Evolutionary conservation across 176 grass and related monocot genomes (phyloP), one percentile per base, ranked within the genome.

Genomic region (Bonia amplexicaulis): DNA sequence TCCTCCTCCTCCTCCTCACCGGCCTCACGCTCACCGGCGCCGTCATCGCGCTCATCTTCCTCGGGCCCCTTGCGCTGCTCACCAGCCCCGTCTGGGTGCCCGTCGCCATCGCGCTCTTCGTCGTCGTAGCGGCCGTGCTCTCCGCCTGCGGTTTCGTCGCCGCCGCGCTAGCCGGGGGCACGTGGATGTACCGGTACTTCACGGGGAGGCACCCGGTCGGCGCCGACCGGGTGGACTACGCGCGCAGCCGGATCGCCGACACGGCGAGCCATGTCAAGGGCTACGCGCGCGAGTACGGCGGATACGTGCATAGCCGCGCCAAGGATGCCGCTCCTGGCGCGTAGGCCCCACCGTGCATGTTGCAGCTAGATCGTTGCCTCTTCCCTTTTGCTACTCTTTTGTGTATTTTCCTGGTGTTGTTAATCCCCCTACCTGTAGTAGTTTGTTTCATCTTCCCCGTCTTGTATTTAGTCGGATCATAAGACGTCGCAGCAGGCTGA

Each of bases 281-380:
- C 90, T 92, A 91, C 88, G 93, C 96, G 2, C 59, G 80, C 60
- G 96, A 91, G 78, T 94, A 94, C 82, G 90, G 93, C 19, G 96
- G 96, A 0, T 96, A 96, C 86, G 82, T 94, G 25, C 82, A 91
- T 2, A 84, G 13, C 88, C 86, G 90, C 10, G n/a, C 84, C 80
- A 99, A 99, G 93, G 96, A 99, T 71, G 96, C 96, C 53, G 96
- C 96, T n/a, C 91, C 96, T 9, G 96, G 96, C 51, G 93, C 96
- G 0, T 95, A 90, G 68, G n/a, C 45, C 2, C 54, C 37, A n/a
- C 74, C 44, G 42, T 9, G 80, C 72, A 40, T 16, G 40, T 41
- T 17, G 31, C 55, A 0, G 10, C 6, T 75, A 60, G 73, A 39
- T 45, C 33, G 64, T 37, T 27, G 4, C 23, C 23, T 1, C 3